phyloP scores from a whole-genome alignment of 345 rosid species.

The Citrus sp. region DNA sequence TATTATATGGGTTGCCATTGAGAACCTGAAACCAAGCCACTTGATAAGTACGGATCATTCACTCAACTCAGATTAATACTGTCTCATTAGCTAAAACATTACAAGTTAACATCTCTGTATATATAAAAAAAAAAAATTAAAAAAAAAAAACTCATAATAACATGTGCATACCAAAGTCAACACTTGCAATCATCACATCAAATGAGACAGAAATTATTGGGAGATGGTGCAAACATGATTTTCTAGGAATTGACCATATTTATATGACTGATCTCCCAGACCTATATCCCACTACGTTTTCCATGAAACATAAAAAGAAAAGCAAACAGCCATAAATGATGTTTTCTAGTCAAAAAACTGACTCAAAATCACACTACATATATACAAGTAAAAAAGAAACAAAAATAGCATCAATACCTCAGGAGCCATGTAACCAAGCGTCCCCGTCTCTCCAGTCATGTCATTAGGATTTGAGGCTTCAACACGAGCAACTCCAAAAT shows the following conservation, averaged over 20 bases:
- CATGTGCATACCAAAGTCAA: background rate
- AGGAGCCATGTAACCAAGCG: slow-evolving; percentile 99
- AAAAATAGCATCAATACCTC: slow-evolving; percentile 54
- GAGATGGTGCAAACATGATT: background rate
- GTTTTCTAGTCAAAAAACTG: background rate
- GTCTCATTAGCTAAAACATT: background rate
- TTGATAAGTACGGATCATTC: slow-evolving; percentile 14
- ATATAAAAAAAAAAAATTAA: too few species aligned
- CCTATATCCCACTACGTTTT: background rate
- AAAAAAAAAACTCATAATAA: background rate
- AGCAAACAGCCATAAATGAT: background rate
- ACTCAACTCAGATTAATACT: background rate
- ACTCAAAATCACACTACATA: background rate
- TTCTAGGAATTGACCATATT: background rate
- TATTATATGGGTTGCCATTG: slow-evolving; percentile 90
- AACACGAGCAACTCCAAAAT: slow-evolving; percentile 97
- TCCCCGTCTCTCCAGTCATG: slow-evolving; percentile 99
- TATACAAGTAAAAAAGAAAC: background rate
- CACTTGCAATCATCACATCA: background rate
- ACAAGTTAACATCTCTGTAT: background rate
- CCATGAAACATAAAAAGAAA: background rate
- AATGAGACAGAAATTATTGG: background rate
- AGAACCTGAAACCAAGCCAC: slow-evolving; percentile 63
- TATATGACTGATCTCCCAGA: background rate
- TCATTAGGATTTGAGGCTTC: slow-evolving; percentile 99